Evolutionary conservation across 2,329 filamentous ascomycete species (phyloP).

Genomic region (Fusarium sp.): DNA sequence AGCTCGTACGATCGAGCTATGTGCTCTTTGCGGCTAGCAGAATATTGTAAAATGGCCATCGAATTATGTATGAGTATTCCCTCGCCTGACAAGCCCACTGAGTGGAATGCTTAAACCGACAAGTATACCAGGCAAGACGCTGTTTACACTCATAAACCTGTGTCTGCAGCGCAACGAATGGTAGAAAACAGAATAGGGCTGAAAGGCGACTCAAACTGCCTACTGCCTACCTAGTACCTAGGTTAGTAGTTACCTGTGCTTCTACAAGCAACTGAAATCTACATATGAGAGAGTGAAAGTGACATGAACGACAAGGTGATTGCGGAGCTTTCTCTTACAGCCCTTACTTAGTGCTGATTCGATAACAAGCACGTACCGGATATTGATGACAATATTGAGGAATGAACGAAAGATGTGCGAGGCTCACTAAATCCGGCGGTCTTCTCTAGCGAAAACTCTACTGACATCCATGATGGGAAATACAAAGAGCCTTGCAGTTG

Average conservation of each 20-base stretch:
- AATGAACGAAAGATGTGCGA: background rate
- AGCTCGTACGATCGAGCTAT: conserved; percentile 4
- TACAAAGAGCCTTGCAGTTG: background rate
- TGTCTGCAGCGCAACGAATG: background rate
- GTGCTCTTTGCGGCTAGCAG: background rate
- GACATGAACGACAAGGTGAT: background rate
- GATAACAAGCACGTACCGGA: conserved; percentile 15
- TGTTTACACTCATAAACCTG: background rate
- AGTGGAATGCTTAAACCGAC: background rate
- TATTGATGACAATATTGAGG: conserved; percentile 3
- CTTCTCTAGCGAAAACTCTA: conserved; percentile 16
- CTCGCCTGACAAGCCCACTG: background rate
- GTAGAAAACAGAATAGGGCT: background rate
- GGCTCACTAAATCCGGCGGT: background rate
- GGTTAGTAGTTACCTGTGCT: background rate
- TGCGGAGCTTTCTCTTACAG: background rate
- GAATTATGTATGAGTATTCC: background rate
- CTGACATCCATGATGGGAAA: background rate
- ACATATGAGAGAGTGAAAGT: background rate
- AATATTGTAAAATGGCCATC: background rate
- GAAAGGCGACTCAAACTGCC: conserved; percentile 1
- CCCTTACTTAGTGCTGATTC: conserved; percentile 19
- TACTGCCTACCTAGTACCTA: background rate
- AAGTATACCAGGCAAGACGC: background rate
- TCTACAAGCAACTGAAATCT: background rate